phyloP scores from a whole-genome alignment of 352 stramenopile species.

The Thraustochytrium striatum region DNA sequence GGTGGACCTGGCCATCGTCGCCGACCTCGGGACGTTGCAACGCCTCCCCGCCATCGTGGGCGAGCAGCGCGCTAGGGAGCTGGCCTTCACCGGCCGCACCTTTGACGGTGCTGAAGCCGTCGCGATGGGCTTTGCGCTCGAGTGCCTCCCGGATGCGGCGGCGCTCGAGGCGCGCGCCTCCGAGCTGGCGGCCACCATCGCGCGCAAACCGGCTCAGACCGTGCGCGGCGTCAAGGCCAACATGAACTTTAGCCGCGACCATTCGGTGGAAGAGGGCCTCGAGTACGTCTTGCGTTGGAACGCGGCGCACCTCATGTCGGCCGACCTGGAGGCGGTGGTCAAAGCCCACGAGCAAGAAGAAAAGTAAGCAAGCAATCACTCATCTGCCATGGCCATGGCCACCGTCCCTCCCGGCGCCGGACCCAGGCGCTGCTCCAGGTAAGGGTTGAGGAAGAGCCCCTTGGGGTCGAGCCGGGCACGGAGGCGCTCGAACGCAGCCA shows the following conservation, averaged over 20 bases:
- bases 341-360: no score
- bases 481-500: neutral
- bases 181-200: constrained; percentile 53
- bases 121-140: constrained; percentile 53
- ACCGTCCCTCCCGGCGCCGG: no score
- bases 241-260: constrained; percentile 66
- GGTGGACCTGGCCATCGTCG: constrained; percentile 59
- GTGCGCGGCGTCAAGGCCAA: constrained; percentile 62
- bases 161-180: constrained; percentile 31
- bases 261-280: constrained; percentile 62
- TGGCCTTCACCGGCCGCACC: constrained; percentile 57
- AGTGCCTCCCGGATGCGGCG: constrained; percentile 29
- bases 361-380: no score
- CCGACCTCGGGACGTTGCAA: constrained; percentile 59
- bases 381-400: no score
- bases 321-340: constrained; percentile 71
- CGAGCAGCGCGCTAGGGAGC: constrained; percentile 56
- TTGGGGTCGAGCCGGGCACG: constrained; percentile 17
- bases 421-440: constrained; percentile 17
- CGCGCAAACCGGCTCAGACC: constrained; percentile 57
- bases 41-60: constrained; percentile 58
- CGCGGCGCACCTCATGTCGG: constrained; percentile 67
- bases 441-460: constrained; percentile 38
- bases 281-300: constrained; percentile 66
- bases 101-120: constrained; percentile 55